A percentile compares a stretch with the other conserved stretches of the same genome.
Conservation (phyloP, 129 eudicot species). For the Centrapalus pauciflorus region DNA sequence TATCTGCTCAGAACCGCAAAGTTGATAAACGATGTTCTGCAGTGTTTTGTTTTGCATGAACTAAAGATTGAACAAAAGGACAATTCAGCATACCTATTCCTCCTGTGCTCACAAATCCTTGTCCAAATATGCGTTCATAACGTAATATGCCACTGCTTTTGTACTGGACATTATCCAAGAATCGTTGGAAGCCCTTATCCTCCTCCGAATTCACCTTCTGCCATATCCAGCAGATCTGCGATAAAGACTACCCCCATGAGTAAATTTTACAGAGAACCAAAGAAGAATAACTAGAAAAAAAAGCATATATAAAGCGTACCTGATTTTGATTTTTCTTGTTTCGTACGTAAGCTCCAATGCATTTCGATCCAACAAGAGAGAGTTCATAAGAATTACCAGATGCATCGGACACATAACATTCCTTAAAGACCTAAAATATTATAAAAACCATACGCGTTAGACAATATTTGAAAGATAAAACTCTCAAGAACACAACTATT, state of each 20-base stretch:
- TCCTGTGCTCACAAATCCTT: constrained; percentile 95
- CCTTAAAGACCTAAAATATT: constrained; percentile 60
- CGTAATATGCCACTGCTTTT: constrained; percentile 79
- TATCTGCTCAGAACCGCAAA: constrained; percentile 47
- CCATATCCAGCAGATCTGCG: constrained; percentile 97
- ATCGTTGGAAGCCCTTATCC: constrained; percentile 72
- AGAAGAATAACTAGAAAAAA: neutral
- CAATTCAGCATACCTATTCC: constrained; percentile 62
- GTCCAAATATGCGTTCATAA: constrained; percentile 90
- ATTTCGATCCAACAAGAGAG: constrained; percentile 69
- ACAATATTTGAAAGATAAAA: constrained; percentile 6
- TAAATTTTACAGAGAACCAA: neutral
- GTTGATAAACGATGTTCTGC: neutral
- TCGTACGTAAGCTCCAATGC: constrained; percentile 83
- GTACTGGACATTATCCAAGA: constrained; percentile 88
- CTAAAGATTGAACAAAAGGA: neutral
- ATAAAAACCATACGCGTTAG: neutral
- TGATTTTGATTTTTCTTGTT: constrained; percentile 88
- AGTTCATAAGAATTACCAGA: constrained; percentile 77
- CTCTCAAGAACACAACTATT: too few species aligned
- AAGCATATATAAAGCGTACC: constrained; percentile 32
- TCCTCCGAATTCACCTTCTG: constrained; percentile 77
- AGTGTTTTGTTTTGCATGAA: too few species aligned
- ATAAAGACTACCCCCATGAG: neutral
- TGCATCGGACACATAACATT: constrained; percentile 51